A percentile compares a stretch with the other conserved stretches of the same genome.
These are phyloP conservation scores for Lactifluus subvellereus DNA, from an alignment of 768 basidiomycete species.

Conservation along the genomic window DNA sequence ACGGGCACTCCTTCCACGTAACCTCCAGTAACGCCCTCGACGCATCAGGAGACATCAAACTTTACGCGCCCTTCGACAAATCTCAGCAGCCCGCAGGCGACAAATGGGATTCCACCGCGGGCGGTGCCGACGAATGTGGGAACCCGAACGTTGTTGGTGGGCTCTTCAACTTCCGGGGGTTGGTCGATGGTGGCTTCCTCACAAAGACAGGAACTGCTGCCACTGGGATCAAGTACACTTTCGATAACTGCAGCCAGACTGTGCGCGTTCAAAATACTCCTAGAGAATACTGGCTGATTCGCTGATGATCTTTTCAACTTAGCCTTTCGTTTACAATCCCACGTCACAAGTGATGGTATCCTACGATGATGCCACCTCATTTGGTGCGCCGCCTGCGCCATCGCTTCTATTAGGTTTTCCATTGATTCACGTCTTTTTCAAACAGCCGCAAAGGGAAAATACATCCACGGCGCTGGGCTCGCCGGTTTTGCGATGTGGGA, in stretches of 20 bases:
- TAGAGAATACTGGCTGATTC: not conserved
- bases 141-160: conserved; percentile 43
- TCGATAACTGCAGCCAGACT: conserved; percentile 68
- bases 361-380: conserved; percentile 58
- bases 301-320: not conserved
- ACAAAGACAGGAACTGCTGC: not conserved
- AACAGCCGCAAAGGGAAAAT: not conserved
- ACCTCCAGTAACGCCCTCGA: conserved; percentile 30
- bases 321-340: conserved; percentile 66
- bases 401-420: not conserved
- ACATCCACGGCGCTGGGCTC: not conserved
- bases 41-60: conserved; percentile 15
- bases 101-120: conserved; percentile 41
- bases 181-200: conserved; percentile 34
- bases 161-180: conserved; percentile 51
- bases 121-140: conserved; percentile 52
- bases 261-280: conserved; percentile 36
- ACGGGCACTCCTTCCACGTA: conserved; percentile 61
- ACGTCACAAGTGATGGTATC: conserved; percentile 51
- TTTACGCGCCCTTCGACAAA: conserved; percentile 20
- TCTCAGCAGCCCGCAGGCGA: conserved; percentile 31
- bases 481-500: conserved; percentile 42
- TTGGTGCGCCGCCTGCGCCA: conserved; percentile 26
- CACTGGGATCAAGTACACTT: not conserved
- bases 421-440: not conserved